phyloP scores from a whole-genome alignment of 805 yeast species.

The Kodamaea hsintzibuensis region DNA sequence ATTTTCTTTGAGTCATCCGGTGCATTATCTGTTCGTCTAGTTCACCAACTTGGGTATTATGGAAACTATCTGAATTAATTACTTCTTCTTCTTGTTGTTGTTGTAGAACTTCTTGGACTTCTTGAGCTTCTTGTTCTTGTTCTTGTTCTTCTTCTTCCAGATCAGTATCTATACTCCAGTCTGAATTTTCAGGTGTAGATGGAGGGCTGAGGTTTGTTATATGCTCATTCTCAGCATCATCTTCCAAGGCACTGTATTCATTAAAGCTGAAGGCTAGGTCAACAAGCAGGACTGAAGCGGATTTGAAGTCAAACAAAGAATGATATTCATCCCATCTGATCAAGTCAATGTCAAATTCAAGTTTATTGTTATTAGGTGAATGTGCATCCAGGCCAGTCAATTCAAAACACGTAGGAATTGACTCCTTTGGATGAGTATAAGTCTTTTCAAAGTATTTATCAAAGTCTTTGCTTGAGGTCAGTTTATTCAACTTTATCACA shows the following conservation, averaged over 20 bases:
- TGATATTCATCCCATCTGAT: conserved; percentile 14
- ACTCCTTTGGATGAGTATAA: background rate
- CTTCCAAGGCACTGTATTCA: background rate
- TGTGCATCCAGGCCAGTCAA: background rate
- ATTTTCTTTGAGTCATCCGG: conserved; percentile 21
- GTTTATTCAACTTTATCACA: conserved; percentile 24
- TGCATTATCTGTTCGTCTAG: conserved; percentile 21
- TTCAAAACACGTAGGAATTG: conserved; percentile 5
- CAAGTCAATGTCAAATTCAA: background rate
- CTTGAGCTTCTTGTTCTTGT: conserved; percentile 2
- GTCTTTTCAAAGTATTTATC: conserved; percentile 5
- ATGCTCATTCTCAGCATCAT: background rate
- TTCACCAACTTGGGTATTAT: conserved; percentile 13
- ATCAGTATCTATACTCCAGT: conserved; percentile 1
- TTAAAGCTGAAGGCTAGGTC: background rate
- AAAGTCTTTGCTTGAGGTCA: background rate
- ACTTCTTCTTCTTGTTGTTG: conserved; percentile 5
- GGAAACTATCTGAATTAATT: conserved; percentile 12
- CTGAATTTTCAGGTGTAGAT: background rate
- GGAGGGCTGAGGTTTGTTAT: background rate
- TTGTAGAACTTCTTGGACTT: conserved; percentile 2
- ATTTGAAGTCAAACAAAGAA: conserved; percentile 19
- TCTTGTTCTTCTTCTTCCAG: background rate
- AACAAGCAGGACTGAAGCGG: background rate
- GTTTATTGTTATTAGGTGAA: conserved; percentile 1